Base-by-base conservation (phyloP, 257 asterid genomes). In the Linderniella brevidens region DNA sequence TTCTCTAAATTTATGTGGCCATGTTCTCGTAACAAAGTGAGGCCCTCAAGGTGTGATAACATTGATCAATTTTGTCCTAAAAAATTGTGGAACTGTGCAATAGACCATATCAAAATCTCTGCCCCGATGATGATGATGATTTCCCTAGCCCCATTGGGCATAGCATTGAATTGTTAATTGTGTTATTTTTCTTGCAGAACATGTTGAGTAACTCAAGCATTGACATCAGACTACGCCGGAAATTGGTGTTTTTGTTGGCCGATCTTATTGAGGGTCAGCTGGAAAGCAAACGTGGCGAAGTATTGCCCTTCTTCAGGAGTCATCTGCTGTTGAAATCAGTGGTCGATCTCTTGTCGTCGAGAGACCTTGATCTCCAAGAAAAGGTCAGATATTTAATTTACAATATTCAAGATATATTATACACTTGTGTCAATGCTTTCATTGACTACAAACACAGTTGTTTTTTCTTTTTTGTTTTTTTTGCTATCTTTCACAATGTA, bases 321-420 rank as follows among this genome's bases (percentile, higher is more conserved):
- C 84, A 41, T 14, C 49, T 57, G 35, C 62, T 80, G 60, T 59
- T 82, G 58, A 78, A 73, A 68, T 69, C 94, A 15, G 64, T 86
- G 55, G 86, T 78, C 53, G 78, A 76, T 64, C 64, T 73, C 50
- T 58, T 75, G 60, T 65, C 64, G 17, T 61, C 84, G 41, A 17
- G 46, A 9, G 94, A 86, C 68, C 72, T 82, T 49, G 96, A 86
- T 78, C 90, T 86, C 54, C 86, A 65, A 69, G 96, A 86, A 65
- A 86, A 86, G 96, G 96, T 86, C 49, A 35, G 17, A 58, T 14
- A 37, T 54, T 35, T 37, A 19, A 43, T 40, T 48, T 37, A 37
- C 8, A 37, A 40, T 4, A 40, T 4, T 8, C 45, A 8, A 4
- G 12, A 40, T 4, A 9, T 12, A 9, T 40, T 8, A 40, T 40